Conservation (phyloP, 306 rosid genomes). For the Corylus avellana region DNA sequence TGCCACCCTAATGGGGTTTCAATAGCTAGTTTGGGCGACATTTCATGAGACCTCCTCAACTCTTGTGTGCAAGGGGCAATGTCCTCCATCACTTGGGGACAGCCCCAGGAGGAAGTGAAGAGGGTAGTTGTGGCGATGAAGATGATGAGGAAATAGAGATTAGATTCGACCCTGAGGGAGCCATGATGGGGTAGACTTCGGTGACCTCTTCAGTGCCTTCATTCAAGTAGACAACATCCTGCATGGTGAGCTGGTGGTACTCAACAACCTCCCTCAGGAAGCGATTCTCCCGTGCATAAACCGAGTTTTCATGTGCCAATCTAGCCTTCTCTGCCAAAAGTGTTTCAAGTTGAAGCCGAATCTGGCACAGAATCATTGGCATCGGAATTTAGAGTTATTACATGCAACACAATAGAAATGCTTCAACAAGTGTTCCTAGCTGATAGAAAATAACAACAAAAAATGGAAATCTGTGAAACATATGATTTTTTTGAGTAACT, state of each 20-base stretch:
- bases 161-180: constrained; percentile 37
- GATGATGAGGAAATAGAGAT: constrained; percentile 26
- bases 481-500: neutral
- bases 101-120: constrained; percentile 29
- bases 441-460: neutral
- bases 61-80: constrained; percentile 22
- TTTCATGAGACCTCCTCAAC: neutral
- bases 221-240: constrained; percentile 90
- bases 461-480: neutral
- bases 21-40: neutral
- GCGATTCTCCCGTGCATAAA: constrained; percentile 89
- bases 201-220: constrained; percentile 88
- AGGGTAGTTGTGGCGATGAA: constrained; percentile 25
- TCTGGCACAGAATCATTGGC: constrained; percentile 47
- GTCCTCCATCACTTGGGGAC: constrained; percentile 40
- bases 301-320: constrained; percentile 87
- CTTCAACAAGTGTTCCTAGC: neutral
- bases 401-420: neutral
- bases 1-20: neutral
- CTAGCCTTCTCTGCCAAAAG: constrained; percentile 96
- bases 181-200: constrained; percentile 82
- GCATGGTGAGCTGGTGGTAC: constrained; percentile 97
- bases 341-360: constrained; percentile 92
- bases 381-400: constrained; percentile 9
- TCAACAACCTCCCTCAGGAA: constrained; percentile 94